Evolutionary conservation across 352 stramenopile genomes (phyloP).

Genomic region (Phytophthora hybrid): DNA sequence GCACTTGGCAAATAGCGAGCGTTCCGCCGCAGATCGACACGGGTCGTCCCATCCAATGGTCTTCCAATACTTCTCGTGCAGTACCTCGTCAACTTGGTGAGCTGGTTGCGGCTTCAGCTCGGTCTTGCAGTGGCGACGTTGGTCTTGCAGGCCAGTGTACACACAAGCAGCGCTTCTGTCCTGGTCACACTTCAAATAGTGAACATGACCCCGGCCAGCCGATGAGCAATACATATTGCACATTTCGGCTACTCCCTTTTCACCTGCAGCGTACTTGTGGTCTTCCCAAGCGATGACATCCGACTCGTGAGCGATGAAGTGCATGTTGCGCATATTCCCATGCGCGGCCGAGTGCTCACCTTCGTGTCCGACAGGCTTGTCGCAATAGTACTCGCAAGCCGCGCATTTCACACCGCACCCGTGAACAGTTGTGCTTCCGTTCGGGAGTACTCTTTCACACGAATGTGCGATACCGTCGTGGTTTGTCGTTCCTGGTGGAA

Average conservation of each 20-base stretch:
- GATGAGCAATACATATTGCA: conserved; percentile 60
- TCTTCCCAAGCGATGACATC: conserved; percentile 30
- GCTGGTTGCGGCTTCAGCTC: conserved; percentile 30
- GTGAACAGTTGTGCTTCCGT: conserved; percentile 34
- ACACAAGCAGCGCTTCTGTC: conserved; percentile 30
- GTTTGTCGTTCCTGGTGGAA: conserved; percentile 28
- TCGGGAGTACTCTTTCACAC: conserved; percentile 30
- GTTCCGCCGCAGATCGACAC: conserved; percentile 39
- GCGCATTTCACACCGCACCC: conserved; percentile 40
- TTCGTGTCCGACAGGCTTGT: conserved; percentile 46
- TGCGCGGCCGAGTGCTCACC: conserved; percentile 48
- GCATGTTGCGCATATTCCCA: conserved; percentile 63
- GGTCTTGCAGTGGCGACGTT: conserved; percentile 47
- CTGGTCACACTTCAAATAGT: conserved; percentile 52
- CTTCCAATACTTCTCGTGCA: conserved; percentile 60
- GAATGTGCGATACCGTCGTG: conserved; percentile 34
- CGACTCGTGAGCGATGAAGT: conserved; percentile 44
- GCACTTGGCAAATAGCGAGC: conserved; percentile 45
- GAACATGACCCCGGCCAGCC: conserved; percentile 52
- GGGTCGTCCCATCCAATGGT: conserved; percentile 63
- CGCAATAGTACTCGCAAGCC: conserved; percentile 57
- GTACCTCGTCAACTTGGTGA: conserved; percentile 49
- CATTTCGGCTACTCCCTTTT: conserved; percentile 57
- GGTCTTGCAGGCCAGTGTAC: conserved; percentile 35
- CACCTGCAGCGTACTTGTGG: conserved; percentile 42